Evolutionary conservation across 257 asterid species (phyloP).

Genomic region (Solanum ossicruentum): DNA sequence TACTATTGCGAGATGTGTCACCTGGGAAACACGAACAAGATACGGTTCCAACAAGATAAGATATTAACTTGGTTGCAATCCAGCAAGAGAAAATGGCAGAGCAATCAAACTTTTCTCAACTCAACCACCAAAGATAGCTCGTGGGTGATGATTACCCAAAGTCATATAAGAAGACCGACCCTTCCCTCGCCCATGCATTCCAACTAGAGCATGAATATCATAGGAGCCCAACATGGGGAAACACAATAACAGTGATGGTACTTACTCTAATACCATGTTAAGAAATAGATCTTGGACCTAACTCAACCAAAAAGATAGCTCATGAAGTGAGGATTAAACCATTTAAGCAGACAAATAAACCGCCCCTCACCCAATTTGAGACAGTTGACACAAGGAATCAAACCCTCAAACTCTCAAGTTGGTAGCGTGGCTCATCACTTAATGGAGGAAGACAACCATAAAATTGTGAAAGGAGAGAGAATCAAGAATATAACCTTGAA

Average conservation of each 20-base stretch:
- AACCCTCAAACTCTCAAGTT: neutral
- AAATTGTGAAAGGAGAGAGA: neutral
- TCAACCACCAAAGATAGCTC: neutral
- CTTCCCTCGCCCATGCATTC: neutral
- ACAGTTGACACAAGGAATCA: neutral
- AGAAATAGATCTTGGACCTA: neutral
- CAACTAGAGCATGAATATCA: neutral
- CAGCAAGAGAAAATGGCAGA: neutral
- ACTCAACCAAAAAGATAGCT: neutral
- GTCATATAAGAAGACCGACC: neutral
- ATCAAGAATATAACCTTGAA: slow-evolving; percentile 46
- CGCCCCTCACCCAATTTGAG: neutral
- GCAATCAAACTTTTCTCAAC: neutral
- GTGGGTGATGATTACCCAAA: neutral
- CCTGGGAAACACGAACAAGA: neutral
- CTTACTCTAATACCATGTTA: neutral
- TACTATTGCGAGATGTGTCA: neutral
- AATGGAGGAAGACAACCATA: neutral
- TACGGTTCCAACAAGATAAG: neutral
- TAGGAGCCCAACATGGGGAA: neutral
- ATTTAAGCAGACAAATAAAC: neutral
- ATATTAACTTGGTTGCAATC: neutral
- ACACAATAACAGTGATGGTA: neutral
- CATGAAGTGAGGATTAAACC: neutral
- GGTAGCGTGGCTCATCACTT: neutral